phyloP scores from a whole-genome alignment of 306 rosid genomes.

The Bauhinia variegata region DNA sequence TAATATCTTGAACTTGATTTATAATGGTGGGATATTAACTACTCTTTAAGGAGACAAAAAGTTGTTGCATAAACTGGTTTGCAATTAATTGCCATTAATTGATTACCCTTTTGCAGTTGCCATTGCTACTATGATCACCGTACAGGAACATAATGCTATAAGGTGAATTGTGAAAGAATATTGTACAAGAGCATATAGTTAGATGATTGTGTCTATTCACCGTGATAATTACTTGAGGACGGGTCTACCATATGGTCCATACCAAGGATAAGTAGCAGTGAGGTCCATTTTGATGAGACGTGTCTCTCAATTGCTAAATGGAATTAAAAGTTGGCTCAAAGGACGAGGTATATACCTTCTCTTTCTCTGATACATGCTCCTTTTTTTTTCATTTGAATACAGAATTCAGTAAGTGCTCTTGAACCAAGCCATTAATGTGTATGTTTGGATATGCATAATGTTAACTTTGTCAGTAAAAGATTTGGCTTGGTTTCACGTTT shows the following conservation, averaged over 20 bases:
- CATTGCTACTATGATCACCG: neutral
- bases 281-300: conserved; percentile 25
- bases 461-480: no score
- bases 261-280: conserved; percentile 23
- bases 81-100: neutral
- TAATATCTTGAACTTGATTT: conserved; percentile 11
- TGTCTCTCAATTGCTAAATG: conserved; percentile 5
- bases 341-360: conserved; percentile 13
- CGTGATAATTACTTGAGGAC: conserved; percentile 27
- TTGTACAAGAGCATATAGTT: neutral
- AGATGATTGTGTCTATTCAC: conserved; percentile 23
- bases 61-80: neutral
- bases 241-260: conserved; percentile 46
- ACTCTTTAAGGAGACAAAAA: conserved; percentile 12
- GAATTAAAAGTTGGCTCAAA: conserved; percentile 24
- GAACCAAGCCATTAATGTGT: no score
- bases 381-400: neutral
- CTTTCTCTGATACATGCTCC: neutral
- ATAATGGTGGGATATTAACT: conserved; percentile 9
- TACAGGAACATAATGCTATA: neutral
- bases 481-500: no score
- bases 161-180: conserved; percentile 11
- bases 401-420: neutral
- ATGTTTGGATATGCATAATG: no score
- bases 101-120: neutral